Conservation (phyloP, 768 basidiomycete species). For the Artomyces pyxidatus region DNA sequence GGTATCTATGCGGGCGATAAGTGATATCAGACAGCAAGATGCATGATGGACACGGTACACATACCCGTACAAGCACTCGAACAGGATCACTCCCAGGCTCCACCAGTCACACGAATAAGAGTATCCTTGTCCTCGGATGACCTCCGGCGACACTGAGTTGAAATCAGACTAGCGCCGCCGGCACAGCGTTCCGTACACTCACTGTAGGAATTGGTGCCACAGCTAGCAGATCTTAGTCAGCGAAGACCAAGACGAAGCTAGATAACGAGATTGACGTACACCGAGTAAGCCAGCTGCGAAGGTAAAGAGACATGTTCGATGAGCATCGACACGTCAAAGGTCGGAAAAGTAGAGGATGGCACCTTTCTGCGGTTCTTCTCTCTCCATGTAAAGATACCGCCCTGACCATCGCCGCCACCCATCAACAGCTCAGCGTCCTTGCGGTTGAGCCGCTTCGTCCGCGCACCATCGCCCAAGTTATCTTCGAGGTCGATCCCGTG, state of each 20-base stretch:
- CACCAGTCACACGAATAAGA: constrained; percentile 97
- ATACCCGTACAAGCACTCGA: constrained; percentile 88
- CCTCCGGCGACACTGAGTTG: constrained; percentile 76
- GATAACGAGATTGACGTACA: constrained; percentile 42
- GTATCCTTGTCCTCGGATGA: constrained; percentile 87
- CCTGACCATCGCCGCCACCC: constrained; percentile 74
- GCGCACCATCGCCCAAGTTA: constrained; percentile 56
- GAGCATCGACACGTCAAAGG: constrained; percentile 6
- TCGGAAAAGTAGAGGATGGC: constrained; percentile 25
- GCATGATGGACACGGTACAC: constrained; percentile 21
- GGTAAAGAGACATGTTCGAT: constrained; percentile 3
- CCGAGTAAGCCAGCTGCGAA: constrained; percentile 73
- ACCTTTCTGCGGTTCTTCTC: constrained; percentile 91
- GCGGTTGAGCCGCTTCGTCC: constrained; percentile 72
- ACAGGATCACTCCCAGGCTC: constrained; percentile 96
- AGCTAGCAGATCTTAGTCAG: constrained; percentile 38
- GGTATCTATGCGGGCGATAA: constrained; percentile 52
- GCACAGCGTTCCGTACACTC: constrained; percentile 25
- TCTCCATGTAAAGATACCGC: constrained; percentile 90
- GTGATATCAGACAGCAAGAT: constrained; percentile 7
- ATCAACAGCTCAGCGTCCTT: constrained; percentile 78
- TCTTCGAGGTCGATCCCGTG: constrained; percentile 95
- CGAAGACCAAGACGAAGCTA: constrained; percentile 8
- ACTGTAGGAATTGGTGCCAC: constrained; percentile 86
- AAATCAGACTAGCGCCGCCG: constrained; percentile 13